Evolutionary conservation across 345 rosid genomes (phyloP), one percentile per base, ranked within the genome.

Genomic region (Acer yangbiense): DNA sequence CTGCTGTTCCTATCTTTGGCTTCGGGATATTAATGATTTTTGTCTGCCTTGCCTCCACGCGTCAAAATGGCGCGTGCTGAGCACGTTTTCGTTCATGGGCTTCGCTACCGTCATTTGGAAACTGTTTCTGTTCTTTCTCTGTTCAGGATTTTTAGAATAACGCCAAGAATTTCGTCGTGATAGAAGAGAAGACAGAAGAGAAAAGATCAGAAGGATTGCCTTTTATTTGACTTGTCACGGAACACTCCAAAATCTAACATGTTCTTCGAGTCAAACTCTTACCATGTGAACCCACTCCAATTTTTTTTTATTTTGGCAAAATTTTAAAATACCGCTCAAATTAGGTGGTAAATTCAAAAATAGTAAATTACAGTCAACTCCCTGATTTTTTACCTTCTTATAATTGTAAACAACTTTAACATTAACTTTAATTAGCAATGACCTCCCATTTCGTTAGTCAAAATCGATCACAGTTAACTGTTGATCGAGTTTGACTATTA

Each of bases 1-100:
- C 65, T 25, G 17, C 66, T 73, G 70, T 74, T 68, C 21, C 48
- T 4, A 35, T 35, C 6, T 35, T 35, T 35, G 6, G 23, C 62
- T 63, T 65, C 16, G 5, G 65, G 76, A 64, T 32, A 80, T 61
- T 78, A 80, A 73, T 81, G 80, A 61, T 78, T 70, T 44, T 16
- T 80, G 84, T 76, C 84, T 69, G 74, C 50, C 27, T 35, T 58
- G 72, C 50, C 13, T 35, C 69, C 87, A 79, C 88, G 79, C 82
- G 14, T 25, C 0, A 1, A 6, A 10, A 54, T 18, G 14, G 80
- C 70, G 82, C 82, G 88, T 85, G 68, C 0, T 0, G 0, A 3
- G 1, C 0, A 82, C 77, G 77, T 68, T 1, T 46, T 60, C 17
- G 5, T 25, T 25, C 2, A 20, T 18, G 25, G 62, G 75, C 83